These are phyloP conservation scores for Geranium brycei DNA, from an alignment of 345 rosid species.

Conservation along the genomic window DNA sequence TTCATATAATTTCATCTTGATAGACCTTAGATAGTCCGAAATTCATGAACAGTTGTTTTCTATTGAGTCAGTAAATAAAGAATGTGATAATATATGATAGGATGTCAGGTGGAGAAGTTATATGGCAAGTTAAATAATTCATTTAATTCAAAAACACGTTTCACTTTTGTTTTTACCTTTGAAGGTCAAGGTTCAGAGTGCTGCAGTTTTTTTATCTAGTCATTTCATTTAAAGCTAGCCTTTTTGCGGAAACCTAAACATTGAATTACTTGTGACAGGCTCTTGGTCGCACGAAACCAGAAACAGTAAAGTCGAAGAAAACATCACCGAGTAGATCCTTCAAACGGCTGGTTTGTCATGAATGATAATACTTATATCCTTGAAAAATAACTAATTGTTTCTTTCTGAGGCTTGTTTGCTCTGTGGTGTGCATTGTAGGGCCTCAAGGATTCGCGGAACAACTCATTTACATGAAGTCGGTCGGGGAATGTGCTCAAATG, in stretches of 20 bases:
- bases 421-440: conserved; percentile 4
- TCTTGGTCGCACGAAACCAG: conserved; percentile 56
- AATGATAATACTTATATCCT: not conserved
- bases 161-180: not conserved
- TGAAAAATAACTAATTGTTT: conserved; percentile 3
- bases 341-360: conserved; percentile 41
- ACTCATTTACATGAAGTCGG: conserved; percentile 12
- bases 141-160: too few species aligned
- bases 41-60: too few species aligned
- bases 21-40: too few species aligned
- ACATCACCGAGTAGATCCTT: conserved; percentile 37
- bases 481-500: too few species aligned
- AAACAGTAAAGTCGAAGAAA: conserved; percentile 27
- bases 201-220: not conserved
- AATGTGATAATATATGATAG: too few species aligned
- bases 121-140: too few species aligned
- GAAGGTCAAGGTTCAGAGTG: too few species aligned
- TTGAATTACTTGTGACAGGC: conserved; percentile 18
- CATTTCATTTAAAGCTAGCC: too few species aligned
- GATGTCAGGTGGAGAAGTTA: too few species aligned
- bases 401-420: conserved; percentile 1
- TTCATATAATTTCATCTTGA: too few species aligned
- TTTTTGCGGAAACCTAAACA: too few species aligned
- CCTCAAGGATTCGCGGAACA: conserved; percentile 22
- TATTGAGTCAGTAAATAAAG: too few species aligned